These are phyloP conservation scores for Closterium sp. DNA, from an alignment of 139 green algal genomes.

Conservation along the genomic window DNA sequence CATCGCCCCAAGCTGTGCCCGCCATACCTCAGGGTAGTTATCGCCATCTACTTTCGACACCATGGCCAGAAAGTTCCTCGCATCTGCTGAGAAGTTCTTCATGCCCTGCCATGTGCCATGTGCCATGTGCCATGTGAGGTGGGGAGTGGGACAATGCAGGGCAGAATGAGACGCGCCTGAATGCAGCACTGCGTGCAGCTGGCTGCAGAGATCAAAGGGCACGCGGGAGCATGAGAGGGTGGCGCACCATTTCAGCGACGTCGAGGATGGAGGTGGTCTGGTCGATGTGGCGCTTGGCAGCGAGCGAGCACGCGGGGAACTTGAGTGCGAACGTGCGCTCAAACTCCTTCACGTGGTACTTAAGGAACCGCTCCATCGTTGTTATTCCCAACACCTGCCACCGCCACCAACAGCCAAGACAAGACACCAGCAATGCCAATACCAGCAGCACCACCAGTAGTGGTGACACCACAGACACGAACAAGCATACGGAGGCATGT, in stretches of 20 bases:
- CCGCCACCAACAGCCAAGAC: neutral
- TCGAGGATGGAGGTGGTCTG: slow-evolving; percentile 53
- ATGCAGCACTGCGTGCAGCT: neutral
- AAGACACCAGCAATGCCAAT: too few relatives aligned
- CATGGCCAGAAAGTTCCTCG: slow-evolving; percentile 24
- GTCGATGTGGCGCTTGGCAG: slow-evolving; percentile 45
- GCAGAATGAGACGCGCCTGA: too few relatives aligned
- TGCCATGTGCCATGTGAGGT: neutral
- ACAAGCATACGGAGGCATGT: neutral
- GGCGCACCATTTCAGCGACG: slow-evolving; percentile 27
- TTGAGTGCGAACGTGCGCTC: slow-evolving; percentile 44
- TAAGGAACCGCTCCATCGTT: slow-evolving; percentile 43
- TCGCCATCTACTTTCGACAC: slow-evolving; percentile 42
- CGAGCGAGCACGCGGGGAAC: slow-evolving; percentile 49
- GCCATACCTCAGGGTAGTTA: slow-evolving; percentile 57
- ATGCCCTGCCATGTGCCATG: slow-evolving; percentile 4
- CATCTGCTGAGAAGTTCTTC: slow-evolving; percentile 20
- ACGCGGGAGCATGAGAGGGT: too few relatives aligned
- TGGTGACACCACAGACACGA: neutral
- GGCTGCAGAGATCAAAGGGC: neutral
- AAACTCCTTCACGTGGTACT: slow-evolving; percentile 54
- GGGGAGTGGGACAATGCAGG: too few relatives aligned
- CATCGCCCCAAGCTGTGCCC: neutral
- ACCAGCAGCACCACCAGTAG: neutral
- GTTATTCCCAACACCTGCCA: slow-evolving; percentile 32